Conservation (phyloP, 116 monocot species). For the Zostera marina region DNA sequence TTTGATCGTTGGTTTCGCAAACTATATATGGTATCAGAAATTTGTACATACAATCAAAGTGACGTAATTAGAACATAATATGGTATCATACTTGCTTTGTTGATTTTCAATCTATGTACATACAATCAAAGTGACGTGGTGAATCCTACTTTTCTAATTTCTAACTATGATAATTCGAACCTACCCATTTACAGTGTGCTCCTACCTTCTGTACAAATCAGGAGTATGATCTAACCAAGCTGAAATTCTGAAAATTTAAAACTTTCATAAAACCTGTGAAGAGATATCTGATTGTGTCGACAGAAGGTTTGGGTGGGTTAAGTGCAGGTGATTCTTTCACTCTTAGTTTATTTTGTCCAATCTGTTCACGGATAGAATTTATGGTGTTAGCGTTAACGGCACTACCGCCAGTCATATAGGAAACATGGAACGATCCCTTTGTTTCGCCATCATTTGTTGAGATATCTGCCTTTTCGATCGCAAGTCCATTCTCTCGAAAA, state of each 20-base stretch:
- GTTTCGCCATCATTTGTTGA: conserved; percentile 22
- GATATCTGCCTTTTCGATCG: conserved; percentile 33
- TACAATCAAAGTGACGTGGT: no score
- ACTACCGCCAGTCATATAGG: conserved; percentile 2
- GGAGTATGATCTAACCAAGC: conserved; percentile 26
- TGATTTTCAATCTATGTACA: no score
- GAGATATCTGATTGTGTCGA: conserved; percentile 10
- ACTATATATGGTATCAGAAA: no score
- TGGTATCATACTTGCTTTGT: no score
- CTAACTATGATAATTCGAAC: neutral
- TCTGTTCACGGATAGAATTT: neutral
- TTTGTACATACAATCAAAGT: no score
- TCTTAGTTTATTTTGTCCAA: neutral
- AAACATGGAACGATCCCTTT: conserved; percentile 10
- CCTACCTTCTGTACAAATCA: conserved; percentile 5
- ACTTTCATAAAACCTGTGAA: conserved; percentile 25
- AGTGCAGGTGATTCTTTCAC: neutral
- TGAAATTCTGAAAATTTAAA: conserved; percentile 27
- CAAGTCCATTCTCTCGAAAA: conserved; percentile 39
- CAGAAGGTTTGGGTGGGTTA: neutral
- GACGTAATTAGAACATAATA: no score
- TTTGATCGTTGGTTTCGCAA: no score
- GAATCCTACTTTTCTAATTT: neutral
- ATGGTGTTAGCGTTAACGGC: neutral
- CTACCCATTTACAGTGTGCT: neutral